Evolutionary conservation across 2,329 filamentous ascomycete genomes (phyloP).

Genomic region (Colletotrichum incanum): DNA sequence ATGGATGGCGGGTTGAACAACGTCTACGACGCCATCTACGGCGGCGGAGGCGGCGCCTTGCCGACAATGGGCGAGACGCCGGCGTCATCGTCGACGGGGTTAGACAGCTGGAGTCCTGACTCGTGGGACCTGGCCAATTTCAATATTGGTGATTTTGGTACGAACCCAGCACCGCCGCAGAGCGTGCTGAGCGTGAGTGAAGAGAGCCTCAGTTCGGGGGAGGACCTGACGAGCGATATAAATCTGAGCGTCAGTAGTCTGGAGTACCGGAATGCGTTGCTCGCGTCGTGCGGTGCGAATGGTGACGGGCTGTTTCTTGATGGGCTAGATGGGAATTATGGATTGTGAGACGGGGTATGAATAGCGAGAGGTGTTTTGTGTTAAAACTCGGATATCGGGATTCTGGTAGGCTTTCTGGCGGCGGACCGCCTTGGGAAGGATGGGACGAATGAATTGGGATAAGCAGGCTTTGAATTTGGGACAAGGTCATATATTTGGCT

Average conservation of each 20-base stretch:
- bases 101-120: slow-evolving; percentile 70
- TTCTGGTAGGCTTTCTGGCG: background rate
- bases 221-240: slow-evolving; percentile 58
- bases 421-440: background rate
- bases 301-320: slow-evolving; percentile 54
- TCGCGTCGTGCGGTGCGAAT: slow-evolving; percentile 44
- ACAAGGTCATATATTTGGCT: background rate
- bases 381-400: background rate
- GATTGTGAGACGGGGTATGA: slow-evolving; percentile 50
- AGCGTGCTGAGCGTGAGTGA: slow-evolving; percentile 72
- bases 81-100: slow-evolving; percentile 53
- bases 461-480: background rate
- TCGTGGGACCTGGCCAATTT: slow-evolving; percentile 70
- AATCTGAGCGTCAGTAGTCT: slow-evolving; percentile 53
- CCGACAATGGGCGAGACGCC: slow-evolving; percentile 63
- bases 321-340: slow-evolving; percentile 58
- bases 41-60: slow-evolving; percentile 65
- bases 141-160: slow-evolving; percentile 64
- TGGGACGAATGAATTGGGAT: background rate
- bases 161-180: slow-evolving; percentile 61
- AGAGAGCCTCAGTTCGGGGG: slow-evolving; percentile 70
- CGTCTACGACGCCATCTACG: slow-evolving; percentile 88
- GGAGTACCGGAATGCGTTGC: slow-evolving; percentile 53
- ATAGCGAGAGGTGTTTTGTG: slow-evolving; percentile 29
- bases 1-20: slow-evolving; percentile 86